A percentile compares a stretch with the other conserved stretches of the same genome.
Conservation (phyloP, 1,284 basidiomycete genomes). For the Peniophora sp. region DNA sequence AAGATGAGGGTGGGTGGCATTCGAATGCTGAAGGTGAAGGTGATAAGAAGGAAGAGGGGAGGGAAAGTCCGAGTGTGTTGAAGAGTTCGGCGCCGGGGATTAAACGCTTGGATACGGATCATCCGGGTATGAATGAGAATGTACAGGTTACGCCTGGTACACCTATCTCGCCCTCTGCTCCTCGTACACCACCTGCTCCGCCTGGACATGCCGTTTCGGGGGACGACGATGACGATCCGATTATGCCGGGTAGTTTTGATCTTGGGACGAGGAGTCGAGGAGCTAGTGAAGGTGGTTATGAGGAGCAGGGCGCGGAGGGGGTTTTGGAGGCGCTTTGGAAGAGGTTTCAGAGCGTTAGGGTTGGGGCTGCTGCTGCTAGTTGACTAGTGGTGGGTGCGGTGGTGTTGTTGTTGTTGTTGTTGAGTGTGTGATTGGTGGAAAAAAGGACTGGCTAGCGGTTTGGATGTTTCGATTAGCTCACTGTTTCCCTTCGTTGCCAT, state of each 20-base stretch:
- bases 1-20: constrained; percentile 6
- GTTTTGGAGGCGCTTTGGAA: too few relatives aligned
- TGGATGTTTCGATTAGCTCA: too few relatives aligned
- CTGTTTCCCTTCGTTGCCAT: too few relatives aligned
- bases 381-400: too few relatives aligned
- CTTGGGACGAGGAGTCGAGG: constrained; percentile 1
- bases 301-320: too few relatives aligned
- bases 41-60: not conserved
- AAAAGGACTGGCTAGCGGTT: too few relatives aligned
- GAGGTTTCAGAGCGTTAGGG: too few relatives aligned
- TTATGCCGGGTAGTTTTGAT: constrained; percentile 44
- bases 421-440: too few relatives aligned
- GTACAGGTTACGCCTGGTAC: constrained; percentile 5
- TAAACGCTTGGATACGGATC: not conserved
- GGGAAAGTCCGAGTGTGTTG: not conserved
- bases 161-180: not conserved
- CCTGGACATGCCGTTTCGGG: not conserved
- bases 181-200: not conserved
- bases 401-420: too few relatives aligned
- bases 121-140: constrained; percentile 4
- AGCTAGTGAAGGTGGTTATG: too few relatives aligned
- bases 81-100: not conserved
- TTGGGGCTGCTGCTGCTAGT: too few relatives aligned
- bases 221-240: constrained; percentile 27
- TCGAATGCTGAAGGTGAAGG: constrained; percentile 9